A percentile compares a stretch with the other conserved stretches of the same genome.
Conservation (phyloP, 257 asterid genomes). For the Penstemon barbatus region DNA sequence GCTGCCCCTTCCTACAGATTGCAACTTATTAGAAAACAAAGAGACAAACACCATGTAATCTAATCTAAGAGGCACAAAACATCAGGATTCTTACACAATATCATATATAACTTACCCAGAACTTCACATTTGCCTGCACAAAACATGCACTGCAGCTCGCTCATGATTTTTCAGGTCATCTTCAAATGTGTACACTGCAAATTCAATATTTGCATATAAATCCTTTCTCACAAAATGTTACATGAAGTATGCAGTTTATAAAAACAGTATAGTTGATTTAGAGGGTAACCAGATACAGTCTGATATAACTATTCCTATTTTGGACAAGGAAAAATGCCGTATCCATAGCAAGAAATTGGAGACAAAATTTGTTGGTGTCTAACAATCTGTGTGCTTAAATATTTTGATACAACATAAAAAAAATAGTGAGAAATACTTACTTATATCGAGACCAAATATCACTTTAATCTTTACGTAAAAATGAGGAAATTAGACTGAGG, state of each 20-base stretch:
- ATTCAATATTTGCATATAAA: conserved; percentile 22
- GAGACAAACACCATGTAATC: conserved; percentile 1
- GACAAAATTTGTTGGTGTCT: no score
- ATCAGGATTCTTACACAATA: background rate
- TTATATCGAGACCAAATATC: no score
- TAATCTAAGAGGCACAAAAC: background rate
- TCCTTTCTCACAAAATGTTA: conserved; percentile 6
- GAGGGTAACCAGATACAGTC: background rate
- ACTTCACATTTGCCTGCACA: conserved; percentile 72
- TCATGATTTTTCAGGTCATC: conserved; percentile 46
- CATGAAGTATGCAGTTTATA: conserved; percentile 7
- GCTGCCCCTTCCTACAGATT: conserved; percentile 54
- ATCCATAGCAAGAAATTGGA: no score
- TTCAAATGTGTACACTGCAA: conserved; percentile 68
- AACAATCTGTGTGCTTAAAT: no score
- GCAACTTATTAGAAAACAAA: conserved; percentile 20
- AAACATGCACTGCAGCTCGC: conserved; percentile 65
- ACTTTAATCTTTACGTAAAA: no score
- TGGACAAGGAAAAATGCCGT: no score
- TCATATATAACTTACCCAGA: conserved; percentile 52
- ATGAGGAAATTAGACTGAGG: no score
- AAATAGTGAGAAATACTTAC: no score
- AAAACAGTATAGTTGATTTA: background rate
- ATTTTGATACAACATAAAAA: no score
- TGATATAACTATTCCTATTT: no score